Base-by-base conservation (phyloP, 2,329 filamentous ascomycete species). In the Drechslera avenae region DNA sequence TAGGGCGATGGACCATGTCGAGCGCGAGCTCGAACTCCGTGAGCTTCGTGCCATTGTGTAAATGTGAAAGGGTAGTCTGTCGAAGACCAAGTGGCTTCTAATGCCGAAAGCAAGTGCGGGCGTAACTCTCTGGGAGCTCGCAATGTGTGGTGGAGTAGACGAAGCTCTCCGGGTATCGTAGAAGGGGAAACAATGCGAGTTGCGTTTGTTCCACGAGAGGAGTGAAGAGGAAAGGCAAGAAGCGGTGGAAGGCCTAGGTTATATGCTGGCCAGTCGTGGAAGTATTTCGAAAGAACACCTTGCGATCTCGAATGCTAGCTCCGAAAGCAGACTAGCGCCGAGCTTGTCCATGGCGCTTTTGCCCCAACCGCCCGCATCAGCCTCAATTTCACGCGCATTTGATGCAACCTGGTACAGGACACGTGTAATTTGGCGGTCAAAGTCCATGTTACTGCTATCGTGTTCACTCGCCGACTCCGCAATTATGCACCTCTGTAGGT, bases 1-100 rank as follows among this genome's bases (percentile, higher is more conserved):
- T 80, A 92, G 87, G 77, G 96, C 81, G 74, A 94, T 85, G 79
- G 84, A 91, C 91, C 83, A 97, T 81, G 86, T 87, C 81, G 81
- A 92, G 75, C 83, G 86, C 83, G 84, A 88, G 81, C 78, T 84
- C 81, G 80, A 83, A 81, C 81, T 83, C 72, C 77, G 74, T 73
- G 85, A 86, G 73, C 80, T 77, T 70, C 81, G 77, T 69, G 82
- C 78, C 83, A 86, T 86, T 66, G 66, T 79, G 75, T 59, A 54
- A 58, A 57, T 64, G 57, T 61, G 42, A 60, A 60, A 44, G 26
- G 41, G 44, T 45, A 50, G 58, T 60, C 56, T 50, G 50, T 50
- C 35, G 23, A 39, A 31, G 57, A 51, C 43, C 32, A 31, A 18
- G 26, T 51, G 52, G 60, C 57, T 54, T 52, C 51, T 44, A 56